A percentile compares a stretch with the other conserved stretches of the same genome.
Conservation (phyloP, 306 rosid species). For the Arachis hypogaea region DNA sequence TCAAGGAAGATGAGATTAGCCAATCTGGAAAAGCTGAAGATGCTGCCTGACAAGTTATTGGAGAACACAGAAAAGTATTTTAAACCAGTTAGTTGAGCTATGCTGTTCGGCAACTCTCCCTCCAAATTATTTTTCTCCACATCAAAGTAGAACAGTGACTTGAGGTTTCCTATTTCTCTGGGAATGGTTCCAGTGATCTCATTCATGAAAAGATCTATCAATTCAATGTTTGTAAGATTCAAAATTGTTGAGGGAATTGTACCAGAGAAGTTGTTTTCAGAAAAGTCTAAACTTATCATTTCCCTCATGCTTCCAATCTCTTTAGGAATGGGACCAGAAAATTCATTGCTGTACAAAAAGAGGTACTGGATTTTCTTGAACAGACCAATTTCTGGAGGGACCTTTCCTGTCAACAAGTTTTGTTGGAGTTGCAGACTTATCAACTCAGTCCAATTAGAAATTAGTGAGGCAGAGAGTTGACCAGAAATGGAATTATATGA, state of each 20-base stretch:
- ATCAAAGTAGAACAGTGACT: constrained; percentile 47
- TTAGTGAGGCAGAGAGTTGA: constrained; percentile 45
- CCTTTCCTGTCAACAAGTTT: constrained; percentile 49
- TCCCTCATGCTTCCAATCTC: constrained; percentile 53
- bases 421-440: constrained; percentile 58
- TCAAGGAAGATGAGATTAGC: constrained; percentile 44
- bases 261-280: constrained; percentile 50
- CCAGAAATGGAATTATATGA: constrained; percentile 61
- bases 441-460: constrained; percentile 62
- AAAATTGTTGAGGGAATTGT: constrained; percentile 52
- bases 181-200: constrained; percentile 57
- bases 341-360: constrained; percentile 36
- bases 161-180: constrained; percentile 58
- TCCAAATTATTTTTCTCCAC: constrained; percentile 45
- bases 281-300: constrained; percentile 46
- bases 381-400: constrained; percentile 66
- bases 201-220: constrained; percentile 49
- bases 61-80: constrained; percentile 51
- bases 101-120: constrained; percentile 60
- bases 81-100: constrained; percentile 43
- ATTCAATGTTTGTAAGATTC: constrained; percentile 45
- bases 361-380: constrained; percentile 44
- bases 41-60: constrained; percentile 55
- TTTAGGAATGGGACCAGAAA: constrained; percentile 51
- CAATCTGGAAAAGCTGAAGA: constrained; percentile 42